A percentile compares a stretch with the other conserved stretches of the same genome.
Evolutionary conservation across 441 rosid genomes (phyloP).

Genomic region (Gossypium laxum): DNA sequence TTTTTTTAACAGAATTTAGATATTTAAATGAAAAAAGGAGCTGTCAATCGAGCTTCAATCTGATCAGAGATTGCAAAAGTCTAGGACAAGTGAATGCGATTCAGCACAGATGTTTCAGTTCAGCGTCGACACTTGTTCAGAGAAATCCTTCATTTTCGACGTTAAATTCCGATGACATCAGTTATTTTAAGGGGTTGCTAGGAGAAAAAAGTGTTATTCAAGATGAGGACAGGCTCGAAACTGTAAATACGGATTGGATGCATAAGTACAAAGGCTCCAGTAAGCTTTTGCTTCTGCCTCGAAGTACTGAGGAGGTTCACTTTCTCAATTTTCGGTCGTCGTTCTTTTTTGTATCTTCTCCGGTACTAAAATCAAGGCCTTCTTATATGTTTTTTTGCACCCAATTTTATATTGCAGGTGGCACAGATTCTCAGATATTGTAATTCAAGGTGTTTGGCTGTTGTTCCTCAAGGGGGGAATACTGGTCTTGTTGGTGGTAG

Average conservation of each 20-base stretch:
- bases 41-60: conserved; percentile 9
- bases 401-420: conserved; percentile 37
- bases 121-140: conserved; percentile 29
- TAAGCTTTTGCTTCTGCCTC: conserved; percentile 69
- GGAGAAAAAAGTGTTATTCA: conserved; percentile 66
- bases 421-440: conserved; percentile 68
- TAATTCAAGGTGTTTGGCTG: conserved; percentile 67
- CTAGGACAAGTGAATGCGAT: conserved; percentile 13
- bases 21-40: conserved; percentile 16
- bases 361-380: background rate
- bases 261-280: conserved; percentile 67
- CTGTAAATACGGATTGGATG: conserved; percentile 87
- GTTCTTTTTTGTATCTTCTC: background rate
- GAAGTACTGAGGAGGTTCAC: conserved; percentile 54
- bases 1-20: conserved; percentile 22
- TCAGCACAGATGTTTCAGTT: conserved; percentile 37
- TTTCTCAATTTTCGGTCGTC: background rate
- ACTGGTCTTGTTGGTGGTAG: conserved; percentile 97
- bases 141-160: conserved; percentile 58
- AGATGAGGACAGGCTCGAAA: conserved; percentile 60
- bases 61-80: conserved; percentile 2
- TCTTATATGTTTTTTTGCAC: background rate
- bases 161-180: conserved; percentile 49
- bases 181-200: conserved; percentile 49
- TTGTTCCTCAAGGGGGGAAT: conserved; percentile 96